Base-by-base conservation (phyloP, 148 eudicot species). In the Mesembryanthemum crystallinum region DNA sequence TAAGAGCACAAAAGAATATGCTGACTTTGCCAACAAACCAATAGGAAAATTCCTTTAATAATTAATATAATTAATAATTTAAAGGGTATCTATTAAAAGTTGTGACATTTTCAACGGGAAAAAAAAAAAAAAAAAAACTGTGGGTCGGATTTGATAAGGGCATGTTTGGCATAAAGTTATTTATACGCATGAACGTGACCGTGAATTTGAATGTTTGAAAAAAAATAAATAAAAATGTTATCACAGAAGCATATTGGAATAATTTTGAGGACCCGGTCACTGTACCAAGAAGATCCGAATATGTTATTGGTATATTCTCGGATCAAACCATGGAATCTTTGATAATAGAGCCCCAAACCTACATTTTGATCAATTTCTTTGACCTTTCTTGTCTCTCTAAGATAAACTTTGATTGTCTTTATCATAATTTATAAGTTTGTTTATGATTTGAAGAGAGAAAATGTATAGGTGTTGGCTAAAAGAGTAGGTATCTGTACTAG, bases 1-100 rank as follows among this genome's bases (percentile, higher is more conserved):
- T 35, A 47, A 24, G 7, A 43, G 27, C 49, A 21, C 23, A 52
- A 37, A 37, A 65, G 69, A 65, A 65, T 65, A 65, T 65, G 69
- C 69, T 37, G 77, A 78, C 33, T 37, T 71, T 79, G 43, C 23
- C 42, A 30, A 27, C 25, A 54, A 55, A 17, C 73, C 64, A 72
- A 64, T 64, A 27, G 75, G 15, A 64, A 52, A 18, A 37, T 8
- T 70, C 25, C 33, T 13, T 64, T 42, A 20, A 15, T 1, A 9
- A 21, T n/a, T 33, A 20, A n/a, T n/a, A 25, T 52, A n/a, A 33
- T 23, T 24, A 54, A 71, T n/a, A 51, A 37, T 51, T 21, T 17
- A 58, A 57, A 28, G 12, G 69, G 69, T 66, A 66, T 64, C 27
- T 13, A 52, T 21, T 74, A 61, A 51, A 75, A 51, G 27, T 4